Conservation (phyloP, 2,329 filamentous ascomycete genomes). For the Neofusicoccum ribis region DNA sequence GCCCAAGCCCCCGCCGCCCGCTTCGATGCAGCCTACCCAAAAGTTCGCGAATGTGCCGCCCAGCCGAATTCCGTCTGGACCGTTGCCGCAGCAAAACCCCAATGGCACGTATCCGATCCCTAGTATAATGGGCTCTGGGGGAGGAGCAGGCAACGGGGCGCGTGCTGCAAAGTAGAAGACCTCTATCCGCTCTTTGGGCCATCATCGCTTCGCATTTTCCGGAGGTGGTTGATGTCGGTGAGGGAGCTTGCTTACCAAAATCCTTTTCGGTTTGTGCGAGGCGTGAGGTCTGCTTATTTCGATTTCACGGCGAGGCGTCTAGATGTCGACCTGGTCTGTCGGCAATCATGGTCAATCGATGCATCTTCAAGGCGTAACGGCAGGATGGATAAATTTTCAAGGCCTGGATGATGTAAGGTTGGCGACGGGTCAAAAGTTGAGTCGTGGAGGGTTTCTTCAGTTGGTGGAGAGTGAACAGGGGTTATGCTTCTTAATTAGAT, state of each 20-base stretch:
- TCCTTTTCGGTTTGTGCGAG: not conserved
- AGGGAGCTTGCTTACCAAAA: conserved; percentile 3
- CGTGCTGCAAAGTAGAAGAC: conserved; percentile 16
- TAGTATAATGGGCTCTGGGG: conserved; percentile 15
- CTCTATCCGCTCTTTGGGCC: not conserved
- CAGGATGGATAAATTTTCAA: conserved; percentile 13
- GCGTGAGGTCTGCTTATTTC: conserved; percentile 10
- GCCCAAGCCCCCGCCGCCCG: conserved; percentile 54
- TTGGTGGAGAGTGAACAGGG: not conserved
- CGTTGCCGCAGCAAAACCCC: conserved; percentile 7
- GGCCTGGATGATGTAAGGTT: conserved; percentile 17
- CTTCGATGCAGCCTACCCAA: conserved; percentile 31
- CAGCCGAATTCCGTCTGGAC: not conserved
- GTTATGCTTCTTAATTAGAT: conserved; percentile 13
- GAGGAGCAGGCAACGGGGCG: conserved; percentile 9
- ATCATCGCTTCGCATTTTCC: conserved; percentile 12
- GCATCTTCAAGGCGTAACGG: conserved; percentile 17
- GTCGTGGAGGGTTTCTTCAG: not conserved
- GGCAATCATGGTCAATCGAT: conserved; percentile 16
- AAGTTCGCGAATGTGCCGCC: conserved; percentile 27
- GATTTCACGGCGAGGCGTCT: conserved; percentile 14
- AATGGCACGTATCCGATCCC: conserved; percentile 19
- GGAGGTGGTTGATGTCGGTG: conserved; percentile 7
- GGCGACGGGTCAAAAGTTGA: conserved; percentile 17
- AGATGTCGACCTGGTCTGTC: conserved; percentile 16